Base-by-base conservation (phyloP, 257 asterid species). In the Solanum pinnatisectum region DNA sequence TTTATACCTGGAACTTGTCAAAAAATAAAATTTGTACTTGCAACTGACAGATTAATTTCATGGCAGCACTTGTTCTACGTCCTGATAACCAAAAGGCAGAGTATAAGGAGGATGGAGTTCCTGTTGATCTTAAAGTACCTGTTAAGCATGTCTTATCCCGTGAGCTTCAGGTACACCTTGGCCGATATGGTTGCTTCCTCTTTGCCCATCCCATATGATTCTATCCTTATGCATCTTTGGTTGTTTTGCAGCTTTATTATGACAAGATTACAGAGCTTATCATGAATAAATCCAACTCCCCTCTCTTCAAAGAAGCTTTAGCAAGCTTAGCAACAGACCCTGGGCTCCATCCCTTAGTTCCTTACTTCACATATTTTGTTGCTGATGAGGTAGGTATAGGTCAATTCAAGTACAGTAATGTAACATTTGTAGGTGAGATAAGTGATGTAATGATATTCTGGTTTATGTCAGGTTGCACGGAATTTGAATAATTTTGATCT, bases 291-390 rank as follows among this genome's bases (percentile, higher is more conserved):
- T 94, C 98, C 3, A 98, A 93, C 88, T 93, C 99, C 70, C 88
- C 90, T 81, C 95, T 96, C 84, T 95, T 96, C 88, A 97, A 94
- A 88, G 92, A 93, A 91, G 98, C 99, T 83, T 88, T 97, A 78
- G 91, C 86, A 91, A 97, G 98, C 95, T 93, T 97, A 95, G 96
- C 99, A 90, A 95, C 99, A 87, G 99, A 96, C 91, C 95, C 99
- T 4, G 99, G 99, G 86, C 95, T 97, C 76, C 99, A 97, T 91
- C 99, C 99, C 63, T 89, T 97, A 89, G 99, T 97, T 89, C 99
- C 99, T 68, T 97, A 97, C 90, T 96, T 97, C 86, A 94, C 99
- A 82, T 94, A 91, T 92, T 97, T 96, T 90, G 93, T 96, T 88
- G 98, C 96, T 77, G 99, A 96, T 71, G 99, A 97, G 99, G 99